Conservation (phyloP, 108 stramenopile species). For the Skeletonema grethae region DNA sequence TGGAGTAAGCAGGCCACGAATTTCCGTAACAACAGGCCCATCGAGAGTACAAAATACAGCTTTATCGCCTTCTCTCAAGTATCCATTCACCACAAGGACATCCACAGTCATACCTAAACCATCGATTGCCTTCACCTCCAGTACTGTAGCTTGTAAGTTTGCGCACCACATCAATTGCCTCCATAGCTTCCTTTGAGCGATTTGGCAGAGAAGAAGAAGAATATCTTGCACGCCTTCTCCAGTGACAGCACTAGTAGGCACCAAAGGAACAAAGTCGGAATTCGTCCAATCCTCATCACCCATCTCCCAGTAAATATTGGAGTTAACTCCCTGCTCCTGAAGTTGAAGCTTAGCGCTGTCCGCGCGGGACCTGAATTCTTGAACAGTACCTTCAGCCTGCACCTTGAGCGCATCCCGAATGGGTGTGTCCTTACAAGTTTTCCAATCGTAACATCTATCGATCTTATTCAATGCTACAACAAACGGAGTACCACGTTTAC, state of each 20-base stretch:
- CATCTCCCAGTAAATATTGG: conserved; percentile 99
- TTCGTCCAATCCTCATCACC: conserved; percentile 91
- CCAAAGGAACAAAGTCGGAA: conserved; percentile 92
- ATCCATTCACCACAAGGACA: conserved; percentile 95
- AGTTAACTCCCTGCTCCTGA: conserved; percentile 96
- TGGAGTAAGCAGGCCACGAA: conserved; percentile 96
- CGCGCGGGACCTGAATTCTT: conserved; percentile 92
- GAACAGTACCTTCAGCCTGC: conserved; percentile 88
- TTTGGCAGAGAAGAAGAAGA: conserved; percentile 88
- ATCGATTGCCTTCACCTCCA: conserved; percentile 99
- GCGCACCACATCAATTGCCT: conserved; percentile 93
- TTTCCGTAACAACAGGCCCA: conserved; percentile 96
- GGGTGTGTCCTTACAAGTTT: conserved; percentile 88
- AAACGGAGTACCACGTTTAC: conserved; percentile 92
- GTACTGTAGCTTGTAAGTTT: conserved; percentile 93
- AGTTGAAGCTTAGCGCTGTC: conserved; percentile 85
- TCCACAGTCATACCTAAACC: conserved; percentile 99
- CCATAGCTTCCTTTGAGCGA: conserved; percentile 93
- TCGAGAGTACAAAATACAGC: conserved; percentile 98
- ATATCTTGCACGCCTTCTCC: conserved; percentile 99
- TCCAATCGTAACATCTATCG: conserved; percentile 98
- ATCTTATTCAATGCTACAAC: conserved; percentile 99
- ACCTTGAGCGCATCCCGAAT: conserved; percentile 92
- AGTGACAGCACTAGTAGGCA: conserved; percentile 97
- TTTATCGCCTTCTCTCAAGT: conserved; percentile 90